Percentiles rank a stretch among this genome's conserved stretches.
Conservation (phyloP, 257 asterid genomes). For the Penstemon davidsonii region DNA sequence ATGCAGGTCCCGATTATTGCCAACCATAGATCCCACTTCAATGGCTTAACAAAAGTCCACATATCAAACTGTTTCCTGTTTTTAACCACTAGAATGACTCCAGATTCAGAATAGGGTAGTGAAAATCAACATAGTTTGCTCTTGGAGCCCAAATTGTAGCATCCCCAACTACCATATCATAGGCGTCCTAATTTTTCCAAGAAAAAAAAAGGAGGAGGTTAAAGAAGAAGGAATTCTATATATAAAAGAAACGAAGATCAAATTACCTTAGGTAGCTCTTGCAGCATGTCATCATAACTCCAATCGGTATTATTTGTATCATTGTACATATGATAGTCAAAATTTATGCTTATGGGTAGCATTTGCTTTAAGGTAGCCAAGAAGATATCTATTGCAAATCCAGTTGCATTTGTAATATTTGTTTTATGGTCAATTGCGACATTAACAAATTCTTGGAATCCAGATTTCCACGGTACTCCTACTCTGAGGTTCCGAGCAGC, state of each 20-base stretch:
- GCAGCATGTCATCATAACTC: constrained; percentile 29
- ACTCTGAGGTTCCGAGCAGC: constrained; percentile 28
- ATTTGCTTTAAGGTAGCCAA: background rate
- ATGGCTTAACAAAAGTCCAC: constrained; percentile 52
- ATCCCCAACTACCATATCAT: constrained; percentile 60
- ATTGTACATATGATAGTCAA: constrained; percentile 24
- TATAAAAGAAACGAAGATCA: background rate
- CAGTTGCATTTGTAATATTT: constrained; percentile 22
- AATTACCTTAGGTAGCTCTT: constrained; percentile 27
- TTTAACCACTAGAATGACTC: constrained; percentile 45
- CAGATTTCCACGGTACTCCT: constrained; percentile 41
- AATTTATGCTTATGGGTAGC: constrained; percentile 24
- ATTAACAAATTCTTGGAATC: constrained; percentile 41
- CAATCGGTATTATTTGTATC: background rate
- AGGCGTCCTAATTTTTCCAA: constrained; percentile 27
- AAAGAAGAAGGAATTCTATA: background rate
- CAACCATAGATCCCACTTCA: constrained; percentile 54
- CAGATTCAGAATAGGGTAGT: constrained; percentile 60
- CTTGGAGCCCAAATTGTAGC: constrained; percentile 55
- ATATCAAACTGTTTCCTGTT: constrained; percentile 44
- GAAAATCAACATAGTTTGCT: constrained; percentile 41
- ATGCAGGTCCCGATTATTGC: constrained; percentile 32
- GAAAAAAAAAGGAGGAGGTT: background rate
- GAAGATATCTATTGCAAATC: constrained; percentile 44
- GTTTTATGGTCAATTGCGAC: constrained; percentile 25